Conservation (phyloP, 495 filamentous ascomycete genomes). For the Talaromyces proteolyticus region DNA sequence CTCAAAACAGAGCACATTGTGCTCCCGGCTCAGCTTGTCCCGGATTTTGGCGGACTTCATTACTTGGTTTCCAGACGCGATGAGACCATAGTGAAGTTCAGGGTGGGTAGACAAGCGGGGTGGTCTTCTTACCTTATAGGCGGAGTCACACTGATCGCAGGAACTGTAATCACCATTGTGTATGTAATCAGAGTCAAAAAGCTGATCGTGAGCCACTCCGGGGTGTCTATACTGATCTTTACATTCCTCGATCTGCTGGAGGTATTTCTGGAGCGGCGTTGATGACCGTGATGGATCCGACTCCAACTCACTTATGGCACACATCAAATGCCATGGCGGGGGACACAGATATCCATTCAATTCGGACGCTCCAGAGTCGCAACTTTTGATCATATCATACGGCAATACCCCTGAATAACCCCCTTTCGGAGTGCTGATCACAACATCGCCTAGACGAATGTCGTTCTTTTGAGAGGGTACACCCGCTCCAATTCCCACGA, state of each 20-base stretch:
- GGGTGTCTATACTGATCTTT: conserved; percentile 7
- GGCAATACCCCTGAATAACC: conserved; percentile 9
- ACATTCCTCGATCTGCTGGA: conserved; percentile 8
- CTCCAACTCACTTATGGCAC: conserved; percentile 13
- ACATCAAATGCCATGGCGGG: conserved; percentile 14
- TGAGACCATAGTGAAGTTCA: conserved; percentile 11
- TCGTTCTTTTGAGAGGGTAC: conserved; percentile 25
- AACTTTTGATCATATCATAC: conserved; percentile 22
- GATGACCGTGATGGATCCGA: neutral
- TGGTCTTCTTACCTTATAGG: conserved; percentile 11
- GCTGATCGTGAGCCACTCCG: conserved; percentile 7
- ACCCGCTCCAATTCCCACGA: conserved; percentile 42
- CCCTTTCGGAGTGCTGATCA: conserved; percentile 20
- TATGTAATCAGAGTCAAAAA: conserved; percentile 12
- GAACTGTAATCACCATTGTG: conserved; percentile 9
- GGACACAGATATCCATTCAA: conserved; percentile 16
- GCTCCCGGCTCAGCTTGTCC: conserved; percentile 19
- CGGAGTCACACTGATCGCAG: conserved; percentile 14
- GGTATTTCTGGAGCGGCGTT: neutral
- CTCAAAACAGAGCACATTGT: conserved; percentile 35
- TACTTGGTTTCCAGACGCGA: conserved; percentile 15
- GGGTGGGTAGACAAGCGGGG: conserved; percentile 4
- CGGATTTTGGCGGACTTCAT: conserved; percentile 8
- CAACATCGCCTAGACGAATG: conserved; percentile 39
- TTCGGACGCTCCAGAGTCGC: conserved; percentile 11